Evolutionary conservation across 2,329 filamentous ascomycete genomes (phyloP).

Genomic region (Thelonectria blattea): DNA sequence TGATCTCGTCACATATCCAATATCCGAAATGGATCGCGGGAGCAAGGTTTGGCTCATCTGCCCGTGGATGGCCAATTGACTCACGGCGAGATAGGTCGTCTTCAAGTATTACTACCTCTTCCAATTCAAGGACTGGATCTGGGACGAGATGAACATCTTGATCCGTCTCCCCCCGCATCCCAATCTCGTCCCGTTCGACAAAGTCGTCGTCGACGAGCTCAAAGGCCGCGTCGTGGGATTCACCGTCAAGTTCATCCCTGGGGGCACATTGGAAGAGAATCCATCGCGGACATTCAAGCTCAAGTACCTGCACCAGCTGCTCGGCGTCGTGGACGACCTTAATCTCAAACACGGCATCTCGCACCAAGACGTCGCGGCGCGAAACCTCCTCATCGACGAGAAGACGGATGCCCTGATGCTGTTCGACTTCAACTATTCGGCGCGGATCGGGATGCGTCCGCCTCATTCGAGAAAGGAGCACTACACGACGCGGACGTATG

Average conservation of each 20-base stretch:
- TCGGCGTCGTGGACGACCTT: conserved; percentile 40
- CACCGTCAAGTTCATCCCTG: conserved; percentile 43
- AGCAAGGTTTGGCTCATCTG: conserved; percentile 4
- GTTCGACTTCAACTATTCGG: conserved; percentile 46
- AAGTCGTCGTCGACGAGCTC: conserved; percentile 43
- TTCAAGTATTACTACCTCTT: conserved; percentile 46
- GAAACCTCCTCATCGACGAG: conserved; percentile 47
- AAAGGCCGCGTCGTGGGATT: conserved; percentile 44
- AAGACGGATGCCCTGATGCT: conserved; percentile 42
- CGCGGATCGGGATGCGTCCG: conserved; percentile 28
- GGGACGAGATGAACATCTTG: conserved; percentile 46
- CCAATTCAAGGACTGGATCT: conserved; percentile 30
- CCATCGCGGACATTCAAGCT: conserved; percentile 43
- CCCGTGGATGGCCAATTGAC: not conserved
- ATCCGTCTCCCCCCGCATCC: conserved; percentile 45
- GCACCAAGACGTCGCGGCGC: conserved; percentile 48
- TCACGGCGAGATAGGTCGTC: conserved; percentile 23
- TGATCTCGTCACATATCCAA: conserved; percentile 34
- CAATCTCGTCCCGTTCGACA: conserved; percentile 46
- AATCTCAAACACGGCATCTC: conserved; percentile 46
- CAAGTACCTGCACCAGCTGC: conserved; percentile 45
- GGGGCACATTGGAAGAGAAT: conserved; percentile 42
- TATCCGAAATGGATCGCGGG: not conserved
- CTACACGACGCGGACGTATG: conserved; percentile 5
- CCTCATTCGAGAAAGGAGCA: conserved; percentile 11